Conservation (phyloP, 768 basidiomycete species). For the Phylloporus arenicola region DNA sequence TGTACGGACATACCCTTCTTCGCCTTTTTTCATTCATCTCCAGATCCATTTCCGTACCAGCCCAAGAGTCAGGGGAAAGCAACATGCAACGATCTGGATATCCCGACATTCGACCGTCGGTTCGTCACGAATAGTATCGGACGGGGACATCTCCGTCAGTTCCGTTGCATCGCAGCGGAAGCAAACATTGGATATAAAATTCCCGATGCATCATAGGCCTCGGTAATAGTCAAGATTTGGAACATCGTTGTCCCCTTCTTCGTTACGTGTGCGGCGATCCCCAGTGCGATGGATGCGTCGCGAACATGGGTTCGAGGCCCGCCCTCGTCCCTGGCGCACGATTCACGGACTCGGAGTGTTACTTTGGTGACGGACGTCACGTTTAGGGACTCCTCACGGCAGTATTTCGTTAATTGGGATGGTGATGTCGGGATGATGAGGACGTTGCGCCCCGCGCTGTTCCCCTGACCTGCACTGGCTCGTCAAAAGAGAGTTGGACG, state of each 20-base stretch:
- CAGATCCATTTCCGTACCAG: conserved; percentile 9
- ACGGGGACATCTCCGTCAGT: background rate
- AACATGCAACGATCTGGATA: conserved; percentile 1
- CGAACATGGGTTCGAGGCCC: background rate
- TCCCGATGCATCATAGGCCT: background rate
- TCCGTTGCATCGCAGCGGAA: background rate
- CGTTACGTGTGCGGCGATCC: background rate
- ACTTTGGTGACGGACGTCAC: background rate
- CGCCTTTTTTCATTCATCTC: conserved; percentile 1
- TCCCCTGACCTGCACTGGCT: background rate
- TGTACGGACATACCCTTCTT: background rate
- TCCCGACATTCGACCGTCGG: background rate
- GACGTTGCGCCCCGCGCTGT: background rate
- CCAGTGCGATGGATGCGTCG: background rate
- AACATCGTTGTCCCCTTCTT: background rate
- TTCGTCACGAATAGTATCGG: background rate
- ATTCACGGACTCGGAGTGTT: background rate
- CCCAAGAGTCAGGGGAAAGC: background rate
- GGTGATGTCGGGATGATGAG: background rate
- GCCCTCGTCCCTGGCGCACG: background rate
- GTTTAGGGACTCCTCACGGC: background rate
- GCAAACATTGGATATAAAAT: background rate
- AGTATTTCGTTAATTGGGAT: background rate
- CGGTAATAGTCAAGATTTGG: background rate
- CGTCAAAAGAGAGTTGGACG: background rate